These are phyloP conservation scores for Pseudonitzschia multiseries DNA, from an alignment of 108 stramenopile genomes.

Conservation along the genomic window DNA sequence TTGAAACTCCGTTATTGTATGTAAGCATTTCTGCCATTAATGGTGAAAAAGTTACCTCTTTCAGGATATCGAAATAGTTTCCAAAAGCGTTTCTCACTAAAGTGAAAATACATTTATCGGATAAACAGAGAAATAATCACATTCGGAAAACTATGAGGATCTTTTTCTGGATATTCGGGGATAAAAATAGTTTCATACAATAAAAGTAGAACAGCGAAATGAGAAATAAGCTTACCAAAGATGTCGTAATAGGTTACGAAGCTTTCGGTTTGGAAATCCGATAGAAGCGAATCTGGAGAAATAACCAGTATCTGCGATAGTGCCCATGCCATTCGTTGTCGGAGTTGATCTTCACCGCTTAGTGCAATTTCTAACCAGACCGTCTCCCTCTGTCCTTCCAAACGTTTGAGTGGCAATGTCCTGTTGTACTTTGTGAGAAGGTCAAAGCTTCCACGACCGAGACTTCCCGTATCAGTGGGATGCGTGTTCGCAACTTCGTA, in stretches of 20 bases:
- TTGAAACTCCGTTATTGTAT: conserved; percentile 44
- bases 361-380: conserved; percentile 58
- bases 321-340: conserved; percentile 82
- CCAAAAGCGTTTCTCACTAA: conserved; percentile 75
- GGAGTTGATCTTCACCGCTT: conserved; percentile 44
- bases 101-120: neutral
- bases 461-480: neutral
- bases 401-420: neutral
- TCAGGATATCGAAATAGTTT: conserved; percentile 67
- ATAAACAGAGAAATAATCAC: neutral
- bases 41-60: conserved; percentile 67
- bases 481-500: conserved; percentile 64
- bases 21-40: conserved; percentile 71
- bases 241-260: conserved; percentile 61
- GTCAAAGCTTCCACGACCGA: neutral
- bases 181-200: conserved; percentile 17
- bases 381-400: conserved; percentile 7
- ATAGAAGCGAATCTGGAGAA: conserved; percentile 27
- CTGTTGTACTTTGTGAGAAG: neutral
- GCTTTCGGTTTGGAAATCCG: conserved; percentile 29
- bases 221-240: conserved; percentile 44
- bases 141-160: neutral
- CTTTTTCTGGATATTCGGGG: neutral
- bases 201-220: neutral
- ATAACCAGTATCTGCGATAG: conserved; percentile 61